A percentile compares a stretch with the other conserved stretches of the same genome.
Evolutionary conservation across 2,329 filamentous ascomycete species (phyloP).

Genomic region (Madurella mycetomatis): DNA sequence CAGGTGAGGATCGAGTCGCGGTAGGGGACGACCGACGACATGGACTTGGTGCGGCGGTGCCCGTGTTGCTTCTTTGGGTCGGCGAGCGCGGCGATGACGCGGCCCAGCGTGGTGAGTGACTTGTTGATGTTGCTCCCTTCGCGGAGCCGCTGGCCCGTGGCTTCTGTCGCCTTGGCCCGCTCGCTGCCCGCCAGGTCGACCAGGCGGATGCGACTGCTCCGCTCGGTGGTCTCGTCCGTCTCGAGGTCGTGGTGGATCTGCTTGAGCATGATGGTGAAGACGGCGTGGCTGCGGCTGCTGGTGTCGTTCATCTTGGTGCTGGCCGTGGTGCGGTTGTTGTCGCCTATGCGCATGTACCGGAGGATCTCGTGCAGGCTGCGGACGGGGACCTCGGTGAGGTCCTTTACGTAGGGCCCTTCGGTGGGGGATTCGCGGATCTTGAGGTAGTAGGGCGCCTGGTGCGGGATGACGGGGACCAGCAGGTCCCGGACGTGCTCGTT

Average conservation of each 20-base stretch:
- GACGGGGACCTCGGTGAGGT: slow-evolving; percentile 88
- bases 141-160: slow-evolving; percentile 81
- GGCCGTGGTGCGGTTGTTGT: slow-evolving; percentile 80
- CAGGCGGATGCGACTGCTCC: slow-evolving; percentile 85
- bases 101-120: slow-evolving; percentile 88
- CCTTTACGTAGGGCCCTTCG: slow-evolving; percentile 95
- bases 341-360: slow-evolving; percentile 84
- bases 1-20: slow-evolving; percentile 79
- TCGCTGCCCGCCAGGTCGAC: slow-evolving; percentile 95
- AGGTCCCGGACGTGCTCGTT: slow-evolving; percentile 98
- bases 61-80: slow-evolving; percentile 58
- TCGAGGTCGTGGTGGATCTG: slow-evolving; percentile 97
- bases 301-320: slow-evolving; percentile 99
- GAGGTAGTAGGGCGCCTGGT: slow-evolving; percentile 80
- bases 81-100: slow-evolving; percentile 89
- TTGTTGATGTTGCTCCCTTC: slow-evolving; percentile 99
- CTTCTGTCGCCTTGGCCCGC: slow-evolving; percentile 90
- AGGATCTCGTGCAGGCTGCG: slow-evolving; percentile 83
- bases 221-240: slow-evolving; percentile 96
- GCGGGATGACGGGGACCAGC: slow-evolving; percentile 66
- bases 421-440: slow-evolving; percentile 95
- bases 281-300: slow-evolving; percentile 89
- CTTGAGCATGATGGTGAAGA: slow-evolving; percentile 97
- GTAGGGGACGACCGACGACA: slow-evolving; percentile 67
- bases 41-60: slow-evolving; percentile 38